Evolutionary conservation across 1,284 basidiomycete genomes (phyloP), one percentile per base, ranked within the genome.

Genomic region (Pisolithus thermaeus): DNA sequence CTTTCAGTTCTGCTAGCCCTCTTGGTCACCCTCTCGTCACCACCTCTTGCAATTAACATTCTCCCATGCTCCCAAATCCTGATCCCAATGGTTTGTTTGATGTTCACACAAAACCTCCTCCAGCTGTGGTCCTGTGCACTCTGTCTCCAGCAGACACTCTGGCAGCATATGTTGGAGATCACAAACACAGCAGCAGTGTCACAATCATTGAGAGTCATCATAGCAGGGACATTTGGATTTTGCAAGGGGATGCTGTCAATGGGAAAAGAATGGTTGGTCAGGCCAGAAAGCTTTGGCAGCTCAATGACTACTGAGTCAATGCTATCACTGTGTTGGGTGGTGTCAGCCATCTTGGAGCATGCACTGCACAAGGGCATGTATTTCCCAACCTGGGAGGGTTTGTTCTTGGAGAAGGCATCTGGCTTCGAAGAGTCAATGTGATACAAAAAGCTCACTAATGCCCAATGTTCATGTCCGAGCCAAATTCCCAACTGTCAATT

Each of bases 401-500:
- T 97, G 27, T 95, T 96, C 81, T 95, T 92, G 92, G 93, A 96
- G 80, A 95, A 95, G 70, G 87, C 89, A 20, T 92, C 90, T 55
- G 92, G 91, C 49, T 96, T 96, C 73, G 91, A 95, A 66, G 94
- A 97, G 70, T 94, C 92, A 2, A 99, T 98, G 96, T 80, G 94
- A 70, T 94, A 91, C 78, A 96, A 95, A 77, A 95, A 94, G 69
- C 76, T 97, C 50, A 97, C 93, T 42, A 97, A 94, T 66, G 96
- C 91, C 28, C 96, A 94, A 75, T 86, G 93, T 45, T 97, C 93
- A 38, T 95, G 95, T 89, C 74, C 97, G 40, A 94, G 93, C 67
- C 95, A 99, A 70, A 97, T 99, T 68, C 97, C 97, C 7, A 99
- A 99, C 70, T 94, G 97, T 84, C 90, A 97, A n/a, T 99, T 99